Base-by-base conservation (phyloP, 345 rosid species). In the Erucastrum elatum region DNA sequence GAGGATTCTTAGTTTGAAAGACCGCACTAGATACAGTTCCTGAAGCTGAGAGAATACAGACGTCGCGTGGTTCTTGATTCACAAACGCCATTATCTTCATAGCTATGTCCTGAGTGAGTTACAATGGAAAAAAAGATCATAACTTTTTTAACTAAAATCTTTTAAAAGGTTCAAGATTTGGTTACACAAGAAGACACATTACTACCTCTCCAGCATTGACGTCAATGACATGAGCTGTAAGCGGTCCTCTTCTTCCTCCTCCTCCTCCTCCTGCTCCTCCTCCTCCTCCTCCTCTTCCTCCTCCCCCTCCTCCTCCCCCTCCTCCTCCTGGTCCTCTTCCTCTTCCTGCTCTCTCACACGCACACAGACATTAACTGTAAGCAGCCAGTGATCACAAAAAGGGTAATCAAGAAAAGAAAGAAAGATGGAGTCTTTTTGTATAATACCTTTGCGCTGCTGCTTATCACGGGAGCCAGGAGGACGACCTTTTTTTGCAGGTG, bases 381-480 rank as follows among this genome's bases (percentile, higher is more conserved):
- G 62, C 30, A 41, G 44, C 2, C 44, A 79, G 55, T 61, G 68
- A 17, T 31, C 58, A 16, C 39, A 11, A 21, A 60, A 60, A 27
- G 33, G 64, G 10, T 26, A 9, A 53, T 17, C 49, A 10, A 33
- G 68, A 53, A 9, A 75, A 53, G 12, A 31, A 10, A 33, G 68
- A 53, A 9, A 75, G 65, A 71, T 27, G 39, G 68, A 65, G 39
- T n/a, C 29, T 39, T 37, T 51, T 37, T 51, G 0, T 66, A 29
- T n/a, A 39, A 10, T 77, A 93, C 99, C 99, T 78, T 95, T 94
- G 8, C 93, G 49, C 49, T 3, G 87, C 84, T 95, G 96, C 79
- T 82, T 91, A 77, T 90, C 93, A 53, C 87, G 94, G 8, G 97
- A 85, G 41, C 99, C 98, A 8, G 93, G 96, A 7, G 99, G 99